Base-by-base conservation (phyloP, 1,139 yeast genomes). In the Protomyces macrosporus region DNA sequence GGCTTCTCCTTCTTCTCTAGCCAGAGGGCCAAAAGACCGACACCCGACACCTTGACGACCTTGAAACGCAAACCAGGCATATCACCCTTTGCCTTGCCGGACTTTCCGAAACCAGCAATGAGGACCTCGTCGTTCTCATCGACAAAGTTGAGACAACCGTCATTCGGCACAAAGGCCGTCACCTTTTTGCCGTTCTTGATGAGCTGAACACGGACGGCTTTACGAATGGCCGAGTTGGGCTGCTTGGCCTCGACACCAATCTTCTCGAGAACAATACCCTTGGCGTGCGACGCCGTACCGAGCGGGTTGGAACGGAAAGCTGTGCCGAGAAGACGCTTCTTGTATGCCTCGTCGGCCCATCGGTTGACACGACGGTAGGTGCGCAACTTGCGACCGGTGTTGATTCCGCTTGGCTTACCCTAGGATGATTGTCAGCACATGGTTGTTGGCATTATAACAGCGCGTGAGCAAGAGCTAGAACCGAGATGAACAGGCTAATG, bases 1-100 rank as follows among this genome's bases (percentile, higher is more conserved):
- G 98, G 98, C 91, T 95, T 95, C 87, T 95, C 99, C 90, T 93
- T 93, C 98, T 95, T 95, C 87, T 95, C 98, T 87, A 91, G 93
- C 98, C 97, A 95, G 82, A 95, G 87, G 79, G 99, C 98, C 80
- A 91, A 86, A 82, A 95, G 87, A 76, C 98, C 93, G 78, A 95
- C 98, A 88, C 98, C 98, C 75, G 98, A 90, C 76, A 95, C 99
- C 87, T 95, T 95, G 81, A 95, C 98, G 80, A 93, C 98, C 90
- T 93, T 93, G 90, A 93, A 93, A 61, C 66, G 66, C 52, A 64
- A 55, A 55, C 66, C 66, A 35, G 66, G 66, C 55, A 64, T 64
- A 65, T 64, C 65, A 87, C 99, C 98, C 96, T 95, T 95, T 81
- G 99, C 98, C 88, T 93, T 93, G 86, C 99, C 99, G 88, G 96